Evolutionary conservation across 2,329 filamentous ascomycete genomes (phyloP).

Genomic region (Botrytis cinerea): DNA sequence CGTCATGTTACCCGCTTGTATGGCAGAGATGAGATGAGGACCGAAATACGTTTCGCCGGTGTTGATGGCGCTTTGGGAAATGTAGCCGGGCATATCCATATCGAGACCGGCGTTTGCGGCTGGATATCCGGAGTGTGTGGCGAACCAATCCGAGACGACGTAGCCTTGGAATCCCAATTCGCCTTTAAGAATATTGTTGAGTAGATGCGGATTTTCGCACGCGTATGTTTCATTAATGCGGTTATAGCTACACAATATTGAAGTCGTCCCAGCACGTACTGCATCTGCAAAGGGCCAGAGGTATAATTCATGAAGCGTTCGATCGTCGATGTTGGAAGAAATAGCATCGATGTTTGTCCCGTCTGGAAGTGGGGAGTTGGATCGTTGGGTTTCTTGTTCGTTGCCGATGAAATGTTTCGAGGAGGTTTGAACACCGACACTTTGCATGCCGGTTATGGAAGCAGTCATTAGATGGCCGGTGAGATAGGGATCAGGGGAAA

Average conservation of each 20-base stretch:
- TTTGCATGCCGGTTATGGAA: constrained; percentile 62
- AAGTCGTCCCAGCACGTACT: constrained; percentile 59
- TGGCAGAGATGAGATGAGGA: constrained; percentile 46
- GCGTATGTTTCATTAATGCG: constrained; percentile 68
- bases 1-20: constrained; percentile 66
- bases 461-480: constrained; percentile 25
- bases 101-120: constrained; percentile 81
- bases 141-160: constrained; percentile 82
- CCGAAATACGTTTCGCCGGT: constrained; percentile 27
- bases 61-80: not conserved
- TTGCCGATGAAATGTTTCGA: constrained; percentile 57
- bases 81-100: constrained; percentile 45
- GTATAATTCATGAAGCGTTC: constrained; percentile 47
- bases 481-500: constrained; percentile 38
- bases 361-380: constrained; percentile 45
- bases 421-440: constrained; percentile 65
- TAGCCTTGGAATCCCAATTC: constrained; percentile 86
- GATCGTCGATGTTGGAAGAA: constrained; percentile 61
- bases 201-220: constrained; percentile 69
- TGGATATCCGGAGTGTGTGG: constrained; percentile 75
- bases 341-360: constrained; percentile 28
- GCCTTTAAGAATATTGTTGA: constrained; percentile 80
- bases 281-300: constrained; percentile 20
- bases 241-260: constrained; percentile 82
- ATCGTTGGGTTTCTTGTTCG: constrained; percentile 50